These are phyloP conservation scores for Exophiala phaeomuriformis DNA, from an alignment of 2,329 filamentous ascomycete species.

Conservation along the genomic window DNA sequence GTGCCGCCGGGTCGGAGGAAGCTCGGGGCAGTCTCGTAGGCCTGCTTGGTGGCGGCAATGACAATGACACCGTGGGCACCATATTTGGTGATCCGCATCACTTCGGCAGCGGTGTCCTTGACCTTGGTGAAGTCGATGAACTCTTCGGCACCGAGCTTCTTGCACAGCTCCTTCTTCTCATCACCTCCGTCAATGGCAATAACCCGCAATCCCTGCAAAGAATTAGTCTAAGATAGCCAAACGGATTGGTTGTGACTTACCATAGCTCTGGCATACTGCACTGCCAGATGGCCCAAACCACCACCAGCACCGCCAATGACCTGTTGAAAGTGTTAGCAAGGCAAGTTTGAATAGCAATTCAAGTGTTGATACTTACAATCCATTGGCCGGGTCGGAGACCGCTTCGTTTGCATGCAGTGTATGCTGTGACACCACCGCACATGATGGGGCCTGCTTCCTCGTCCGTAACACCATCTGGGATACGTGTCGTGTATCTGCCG, in stretches of 20 bases:
- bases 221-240: background rate
- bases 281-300: conserved; percentile 30
- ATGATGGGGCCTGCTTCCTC: conserved; percentile 36
- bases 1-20: conserved; percentile 34
- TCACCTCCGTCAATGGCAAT: conserved; percentile 36
- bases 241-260: conserved; percentile 9
- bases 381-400: conserved; percentile 31
- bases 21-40: conserved; percentile 32
- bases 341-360: too few relatives aligned
- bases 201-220: conserved; percentile 31
- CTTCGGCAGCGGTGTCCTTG: conserved; percentile 33
- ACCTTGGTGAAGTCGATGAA: conserved; percentile 34
- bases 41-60: conserved; percentile 33
- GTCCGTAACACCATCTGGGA: conserved; percentile 34
- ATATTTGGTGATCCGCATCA: conserved; percentile 33
- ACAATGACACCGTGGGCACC: conserved; percentile 36
- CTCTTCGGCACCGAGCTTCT: conserved; percentile 33
- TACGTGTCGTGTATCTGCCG: conserved; percentile 32
- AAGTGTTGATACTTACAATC: conserved; percentile 21
- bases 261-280: conserved; percentile 33
- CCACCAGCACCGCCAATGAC: conserved; percentile 29
- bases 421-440: conserved; percentile 34
- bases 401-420: conserved; percentile 37
- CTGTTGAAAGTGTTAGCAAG: conserved; percentile 4
- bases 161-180: conserved; percentile 34